Conservation (phyloP, 495 filamentous ascomycete genomes). For the Barbatosphaeria neglecta region DNA sequence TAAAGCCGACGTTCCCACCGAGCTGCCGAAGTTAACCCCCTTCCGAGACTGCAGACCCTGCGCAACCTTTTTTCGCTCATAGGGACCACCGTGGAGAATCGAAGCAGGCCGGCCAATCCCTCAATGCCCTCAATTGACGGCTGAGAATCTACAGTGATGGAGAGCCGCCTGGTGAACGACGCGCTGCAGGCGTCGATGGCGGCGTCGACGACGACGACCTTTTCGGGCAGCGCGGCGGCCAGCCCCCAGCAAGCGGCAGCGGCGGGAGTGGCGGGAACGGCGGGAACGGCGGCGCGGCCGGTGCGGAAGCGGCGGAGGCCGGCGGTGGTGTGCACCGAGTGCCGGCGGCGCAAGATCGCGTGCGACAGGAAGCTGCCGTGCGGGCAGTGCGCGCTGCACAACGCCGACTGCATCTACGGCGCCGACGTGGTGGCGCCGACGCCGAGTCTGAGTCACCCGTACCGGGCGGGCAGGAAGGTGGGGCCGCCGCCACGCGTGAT, state of each 20-base stretch:
- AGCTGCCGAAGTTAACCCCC: constrained; percentile 2
- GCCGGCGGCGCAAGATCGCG: constrained; percentile 45
- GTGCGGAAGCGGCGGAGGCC: constrained; percentile 4
- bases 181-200: no score
- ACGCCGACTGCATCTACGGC: not conserved
- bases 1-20: not conserved
- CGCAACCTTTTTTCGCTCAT: not conserved
- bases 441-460: not conserved
- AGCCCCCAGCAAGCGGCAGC: not conserved
- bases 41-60: constrained; percentile 3
- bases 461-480: not conserved
- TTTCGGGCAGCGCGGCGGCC: not conserved
- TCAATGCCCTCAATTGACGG: no score
- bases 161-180: no score
- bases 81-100: not conserved
- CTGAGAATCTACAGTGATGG: no score
- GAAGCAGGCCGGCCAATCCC: not conserved
- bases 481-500: not conserved
- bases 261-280: not conserved
- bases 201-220: not conserved
- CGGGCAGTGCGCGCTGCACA: constrained; percentile 6
- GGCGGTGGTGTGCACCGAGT: constrained; percentile 36
- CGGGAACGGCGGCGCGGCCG: not conserved
- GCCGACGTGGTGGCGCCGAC: not conserved
- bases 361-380: constrained; percentile 45